These are phyloP conservation scores for Lipomyces orientalis DNA, from an alignment of 805 yeast genomes.

Conservation along the genomic window DNA sequence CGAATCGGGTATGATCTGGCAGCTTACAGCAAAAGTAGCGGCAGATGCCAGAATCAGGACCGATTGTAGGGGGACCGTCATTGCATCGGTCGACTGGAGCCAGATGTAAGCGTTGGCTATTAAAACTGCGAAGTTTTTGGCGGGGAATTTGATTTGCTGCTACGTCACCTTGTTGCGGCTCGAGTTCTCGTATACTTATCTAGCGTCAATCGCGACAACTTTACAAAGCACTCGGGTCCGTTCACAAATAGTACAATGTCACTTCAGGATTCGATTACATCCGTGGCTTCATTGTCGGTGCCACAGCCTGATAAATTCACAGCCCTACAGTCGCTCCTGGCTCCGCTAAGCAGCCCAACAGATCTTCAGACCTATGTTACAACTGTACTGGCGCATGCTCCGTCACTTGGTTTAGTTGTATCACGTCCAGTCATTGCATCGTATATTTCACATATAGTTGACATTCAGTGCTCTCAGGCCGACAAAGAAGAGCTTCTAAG, in stretches of 20 bases:
- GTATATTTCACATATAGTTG: constrained; percentile 14
- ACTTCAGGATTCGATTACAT: neutral
- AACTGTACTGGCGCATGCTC: constrained; percentile 21
- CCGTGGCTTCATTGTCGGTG: constrained; percentile 8
- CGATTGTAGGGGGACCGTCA: neutral
- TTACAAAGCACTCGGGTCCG: neutral
- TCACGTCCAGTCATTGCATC: constrained; percentile 31
- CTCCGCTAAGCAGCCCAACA: constrained; percentile 7
- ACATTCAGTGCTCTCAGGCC: neutral
- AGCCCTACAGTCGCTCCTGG: constrained; percentile 12
- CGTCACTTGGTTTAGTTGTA: constrained; percentile 30
- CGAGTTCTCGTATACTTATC: neutral
- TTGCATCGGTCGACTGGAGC: neutral
- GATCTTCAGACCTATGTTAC: constrained; percentile 18
- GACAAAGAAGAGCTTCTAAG: constrained; percentile 14
- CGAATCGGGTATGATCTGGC: constrained; percentile 35
- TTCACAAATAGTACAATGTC: neutral
- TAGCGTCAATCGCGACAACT: neutral
- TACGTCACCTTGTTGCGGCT: constrained; percentile 1
- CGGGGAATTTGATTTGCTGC: neutral
- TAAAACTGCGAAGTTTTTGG: neutral
- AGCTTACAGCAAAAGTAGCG: constrained; percentile 16
- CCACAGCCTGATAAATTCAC: constrained; percentile 31
- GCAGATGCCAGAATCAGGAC: constrained; percentile 8
- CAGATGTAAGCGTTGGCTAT: neutral